Percentiles rank a stretch among this genome's conserved stretches.
Conservation (phyloP, 2,329 filamentous ascomycete species). For the Colletotrichum sublineola region DNA sequence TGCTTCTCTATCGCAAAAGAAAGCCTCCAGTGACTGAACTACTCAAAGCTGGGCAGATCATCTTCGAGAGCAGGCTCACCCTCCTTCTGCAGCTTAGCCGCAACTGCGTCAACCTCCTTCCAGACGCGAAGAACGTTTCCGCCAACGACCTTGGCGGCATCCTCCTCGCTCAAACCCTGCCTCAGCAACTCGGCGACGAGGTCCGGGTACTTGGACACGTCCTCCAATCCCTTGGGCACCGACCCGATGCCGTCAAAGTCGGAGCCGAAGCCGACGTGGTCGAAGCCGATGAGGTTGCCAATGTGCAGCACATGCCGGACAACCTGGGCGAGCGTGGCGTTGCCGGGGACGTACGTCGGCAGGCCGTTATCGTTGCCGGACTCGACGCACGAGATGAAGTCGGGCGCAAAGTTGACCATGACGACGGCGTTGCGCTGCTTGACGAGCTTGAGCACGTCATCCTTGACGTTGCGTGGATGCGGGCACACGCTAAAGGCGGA, state of each 20-base stretch:
- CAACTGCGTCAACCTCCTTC: slow-evolving; percentile 81
- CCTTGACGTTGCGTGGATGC: slow-evolving; percentile 91
- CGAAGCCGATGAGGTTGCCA: slow-evolving; percentile 84
- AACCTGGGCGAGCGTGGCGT: slow-evolving; percentile 82
- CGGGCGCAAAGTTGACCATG: slow-evolving; percentile 91
- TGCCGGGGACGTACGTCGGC: slow-evolving; percentile 74
- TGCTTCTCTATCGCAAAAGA: too few relatives aligned
- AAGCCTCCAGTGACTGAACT: not conserved
- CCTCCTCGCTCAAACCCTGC: slow-evolving; percentile 79
- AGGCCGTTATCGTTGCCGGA: slow-evolving; percentile 72
- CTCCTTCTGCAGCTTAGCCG: slow-evolving; percentile 71
- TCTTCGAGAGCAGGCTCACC: slow-evolving; percentile 69
- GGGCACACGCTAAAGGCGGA: slow-evolving; percentile 85
- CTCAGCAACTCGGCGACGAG: slow-evolving; percentile 81
- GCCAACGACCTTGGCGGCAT: slow-evolving; percentile 82
- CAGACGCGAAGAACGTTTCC: slow-evolving; percentile 88
- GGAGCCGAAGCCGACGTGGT: slow-evolving; percentile 88
- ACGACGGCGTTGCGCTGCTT: slow-evolving; percentile 81
- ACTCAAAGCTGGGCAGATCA: slow-evolving; percentile 52
- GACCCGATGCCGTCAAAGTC: slow-evolving; percentile 85
- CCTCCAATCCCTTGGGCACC: slow-evolving; percentile 81
- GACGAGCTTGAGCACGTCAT: slow-evolving; percentile 83
- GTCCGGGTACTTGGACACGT: slow-evolving; percentile 86
- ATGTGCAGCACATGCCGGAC: slow-evolving; percentile 87
- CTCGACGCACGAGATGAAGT: slow-evolving; percentile 82